These are phyloP conservation scores for Megacollybia platyphylla DNA, from an alignment of 1,284 basidiomycete genomes.

Conservation along the genomic window DNA sequence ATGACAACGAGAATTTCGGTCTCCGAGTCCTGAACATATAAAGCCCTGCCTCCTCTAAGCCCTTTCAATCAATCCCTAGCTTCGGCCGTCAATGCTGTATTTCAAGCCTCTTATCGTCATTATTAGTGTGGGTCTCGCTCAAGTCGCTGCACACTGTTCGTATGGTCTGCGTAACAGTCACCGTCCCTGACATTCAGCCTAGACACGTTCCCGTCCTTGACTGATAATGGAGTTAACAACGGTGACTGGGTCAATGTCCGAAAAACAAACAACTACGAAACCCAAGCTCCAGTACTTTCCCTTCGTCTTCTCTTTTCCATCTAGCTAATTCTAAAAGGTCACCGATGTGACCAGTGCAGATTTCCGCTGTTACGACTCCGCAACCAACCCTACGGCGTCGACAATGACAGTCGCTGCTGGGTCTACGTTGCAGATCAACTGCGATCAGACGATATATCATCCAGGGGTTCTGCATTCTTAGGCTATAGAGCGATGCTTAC, in stretches of 20 bases:
- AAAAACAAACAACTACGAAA: conserved; percentile 29
- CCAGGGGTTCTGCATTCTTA: conserved; percentile 18
- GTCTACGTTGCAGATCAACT: conserved; percentile 17
- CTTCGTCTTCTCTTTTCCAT: not conserved
- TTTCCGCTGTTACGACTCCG: conserved; percentile 26
- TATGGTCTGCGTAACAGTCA: too few species aligned
- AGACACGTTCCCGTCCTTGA: conserved; percentile 1
- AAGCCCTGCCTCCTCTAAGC: too few species aligned
- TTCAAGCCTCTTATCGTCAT: too few species aligned
- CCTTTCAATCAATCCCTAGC: too few species aligned
- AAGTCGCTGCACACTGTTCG: too few species aligned
- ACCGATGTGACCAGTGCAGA: conserved; percentile 22
- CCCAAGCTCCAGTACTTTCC: conserved; percentile 20
- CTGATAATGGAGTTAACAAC: conserved; percentile 20
- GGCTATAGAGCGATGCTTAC: not conserved
- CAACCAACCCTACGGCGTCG: conserved; percentile 17
- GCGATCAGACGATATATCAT: conserved; percentile 24
- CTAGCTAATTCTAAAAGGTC: not conserved
- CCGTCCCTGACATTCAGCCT: not conserved
- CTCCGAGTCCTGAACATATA: too few species aligned
- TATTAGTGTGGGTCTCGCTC: too few species aligned
- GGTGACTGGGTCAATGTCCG: conserved; percentile 27
- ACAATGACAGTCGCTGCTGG: conserved; percentile 24
- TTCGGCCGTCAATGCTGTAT: too few species aligned
- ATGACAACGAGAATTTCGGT: too few species aligned